These are phyloP conservation scores for Rhodotorula mucilaginosa DNA, from an alignment of 1,284 basidiomycete genomes.

Conservation along the genomic window DNA sequence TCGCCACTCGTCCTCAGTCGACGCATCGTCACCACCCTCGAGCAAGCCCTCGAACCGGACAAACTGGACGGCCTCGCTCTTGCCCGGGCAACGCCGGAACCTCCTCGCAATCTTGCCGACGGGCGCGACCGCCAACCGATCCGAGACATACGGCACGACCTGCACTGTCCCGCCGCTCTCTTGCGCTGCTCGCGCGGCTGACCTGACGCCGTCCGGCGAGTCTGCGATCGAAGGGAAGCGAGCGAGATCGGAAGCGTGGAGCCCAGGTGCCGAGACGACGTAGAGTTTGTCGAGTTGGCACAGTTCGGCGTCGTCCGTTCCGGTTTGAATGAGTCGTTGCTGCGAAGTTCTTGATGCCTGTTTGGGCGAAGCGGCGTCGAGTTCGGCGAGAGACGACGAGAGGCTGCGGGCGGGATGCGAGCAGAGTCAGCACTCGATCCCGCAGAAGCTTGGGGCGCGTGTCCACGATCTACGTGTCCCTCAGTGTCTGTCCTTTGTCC, in stretches of 20 bases:
- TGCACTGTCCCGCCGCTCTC: background rate
- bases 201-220: background rate
- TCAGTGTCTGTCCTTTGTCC: too few relatives aligned
- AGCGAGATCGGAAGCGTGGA: conserved; percentile 36
- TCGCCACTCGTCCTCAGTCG: background rate
- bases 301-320: conserved; percentile 5
- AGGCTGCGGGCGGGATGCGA: conserved; percentile 9
- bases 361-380: background rate
- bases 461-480: too few relatives aligned
- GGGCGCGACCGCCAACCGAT: background rate
- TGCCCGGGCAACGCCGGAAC: conserved; percentile 6
- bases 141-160: conserved; percentile 12
- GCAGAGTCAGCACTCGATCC: background rate
- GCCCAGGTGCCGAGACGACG: conserved; percentile 30
- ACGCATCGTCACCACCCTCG: background rate
- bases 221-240: conserved; percentile 18
- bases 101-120: conserved; percentile 5
- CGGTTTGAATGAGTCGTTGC: background rate
- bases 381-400: conserved; percentile 1
- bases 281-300: conserved; percentile 31
- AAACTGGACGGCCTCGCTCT: conserved; percentile 13
- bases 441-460: too few relatives aligned
- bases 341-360: background rate
- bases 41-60: conserved; percentile 13
- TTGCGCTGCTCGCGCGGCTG: background rate